A percentile compares a stretch with the other conserved stretches of the same genome.
Evolutionary conservation across 2,329 filamentous ascomycete genomes (phyloP).

Genomic region (Colletotrichum noveboracense): DNA sequence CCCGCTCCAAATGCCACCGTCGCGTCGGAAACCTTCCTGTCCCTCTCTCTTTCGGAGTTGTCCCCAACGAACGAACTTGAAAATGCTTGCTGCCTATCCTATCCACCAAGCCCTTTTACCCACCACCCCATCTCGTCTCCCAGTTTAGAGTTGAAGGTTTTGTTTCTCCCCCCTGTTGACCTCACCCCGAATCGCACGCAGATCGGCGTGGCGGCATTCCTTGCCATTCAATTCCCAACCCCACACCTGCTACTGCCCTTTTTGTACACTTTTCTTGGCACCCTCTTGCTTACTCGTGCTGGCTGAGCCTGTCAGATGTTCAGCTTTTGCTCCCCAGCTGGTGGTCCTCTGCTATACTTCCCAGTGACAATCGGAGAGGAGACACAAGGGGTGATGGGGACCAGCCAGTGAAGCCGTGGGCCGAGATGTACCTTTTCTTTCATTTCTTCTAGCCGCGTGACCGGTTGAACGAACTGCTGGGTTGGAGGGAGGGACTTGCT

Average conservation of each 20-base stretch:
- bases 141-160: constrained; percentile 7
- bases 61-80: neutral
- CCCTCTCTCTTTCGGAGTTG: neutral
- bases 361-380: neutral
- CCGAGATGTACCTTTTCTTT: neutral
- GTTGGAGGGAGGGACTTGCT: neutral
- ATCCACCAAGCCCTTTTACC: neutral
- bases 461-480: neutral
- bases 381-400: neutral
- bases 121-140: neutral
- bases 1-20: neutral
- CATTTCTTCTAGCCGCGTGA: neutral
- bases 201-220: constrained; percentile 9
- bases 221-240: neutral
- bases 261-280: neutral
- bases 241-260: neutral
- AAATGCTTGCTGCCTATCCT: neutral
- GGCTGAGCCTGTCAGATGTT: neutral
- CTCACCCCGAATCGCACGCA: neutral
- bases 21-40: neutral
- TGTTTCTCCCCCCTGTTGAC: neutral
- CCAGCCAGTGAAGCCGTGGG: neutral
- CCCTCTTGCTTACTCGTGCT: neutral
- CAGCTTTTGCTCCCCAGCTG: neutral
- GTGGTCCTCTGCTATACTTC: neutral